Conservation (phyloP, 257 asterid genomes). For the Przewalskia tangutica region DNA sequence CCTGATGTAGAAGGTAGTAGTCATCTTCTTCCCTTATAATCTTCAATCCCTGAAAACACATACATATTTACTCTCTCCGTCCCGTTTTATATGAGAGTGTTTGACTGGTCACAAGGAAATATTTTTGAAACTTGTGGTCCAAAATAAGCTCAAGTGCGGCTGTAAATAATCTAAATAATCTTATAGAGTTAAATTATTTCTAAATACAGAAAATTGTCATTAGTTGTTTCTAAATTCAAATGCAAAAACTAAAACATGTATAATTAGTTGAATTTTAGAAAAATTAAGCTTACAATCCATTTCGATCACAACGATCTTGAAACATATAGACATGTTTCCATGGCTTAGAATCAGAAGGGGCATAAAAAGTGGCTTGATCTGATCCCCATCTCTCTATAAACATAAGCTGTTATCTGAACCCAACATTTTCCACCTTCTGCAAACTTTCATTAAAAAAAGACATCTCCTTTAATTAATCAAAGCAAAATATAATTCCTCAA, state of each 20-base stretch:
- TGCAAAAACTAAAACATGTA: neutral
- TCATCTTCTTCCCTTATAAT: slow-evolving; percentile 80
- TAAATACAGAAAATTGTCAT: no score
- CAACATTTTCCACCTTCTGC: slow-evolving; percentile 68
- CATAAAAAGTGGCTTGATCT: slow-evolving; percentile 44
- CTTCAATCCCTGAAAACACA: slow-evolving; percentile 48
- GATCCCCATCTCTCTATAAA: slow-evolving; percentile 67
- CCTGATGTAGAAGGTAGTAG: slow-evolving; percentile 59
- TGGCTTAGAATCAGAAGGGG: slow-evolving; percentile 41
- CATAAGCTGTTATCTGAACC: slow-evolving; percentile 43
- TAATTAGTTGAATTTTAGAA: neutral
- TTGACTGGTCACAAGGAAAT: no score
- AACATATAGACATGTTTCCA: slow-evolving; percentile 69
- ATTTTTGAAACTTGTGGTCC: no score
- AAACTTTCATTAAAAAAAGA: slow-evolving; percentile 27
- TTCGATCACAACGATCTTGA: slow-evolving; percentile 71
- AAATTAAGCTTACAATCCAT: slow-evolving; percentile 53
- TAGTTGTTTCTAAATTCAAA: neutral
- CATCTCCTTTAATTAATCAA: slow-evolving; percentile 5
- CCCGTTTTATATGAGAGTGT: no score
- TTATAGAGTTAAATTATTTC: no score
- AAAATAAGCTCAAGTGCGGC: no score
- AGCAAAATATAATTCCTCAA: neutral
- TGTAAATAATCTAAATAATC: no score
- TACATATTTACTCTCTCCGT: neutral